A percentile compares a stretch with the other conserved stretches of the same genome.
These are phyloP conservation scores for Nepenthes mirabilis DNA, from an alignment of 148 eudicot species.

Conservation along the genomic window DNA sequence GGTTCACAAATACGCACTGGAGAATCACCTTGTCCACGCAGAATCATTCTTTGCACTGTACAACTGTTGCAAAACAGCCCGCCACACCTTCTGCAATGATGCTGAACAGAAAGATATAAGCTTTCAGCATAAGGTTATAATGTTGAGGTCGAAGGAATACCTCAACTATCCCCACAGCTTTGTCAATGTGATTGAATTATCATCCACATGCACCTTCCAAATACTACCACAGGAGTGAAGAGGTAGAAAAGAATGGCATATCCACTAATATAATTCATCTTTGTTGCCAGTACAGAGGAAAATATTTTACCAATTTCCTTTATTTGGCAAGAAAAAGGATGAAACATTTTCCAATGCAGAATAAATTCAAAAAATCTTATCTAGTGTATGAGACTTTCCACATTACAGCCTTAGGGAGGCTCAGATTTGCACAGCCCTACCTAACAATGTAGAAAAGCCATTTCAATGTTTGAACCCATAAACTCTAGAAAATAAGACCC, in stretches of 20 bases:
- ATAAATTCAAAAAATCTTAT: no score
- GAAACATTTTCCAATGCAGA: no score
- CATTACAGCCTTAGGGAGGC: no score
- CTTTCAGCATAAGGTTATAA: background rate
- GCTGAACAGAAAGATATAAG: constrained; percentile 34
- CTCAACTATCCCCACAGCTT: background rate
- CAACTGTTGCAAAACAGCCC: constrained; percentile 75
- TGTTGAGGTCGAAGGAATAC: background rate
- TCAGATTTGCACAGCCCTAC: no score
- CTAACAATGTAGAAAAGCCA: no score
- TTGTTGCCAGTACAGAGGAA: background rate
- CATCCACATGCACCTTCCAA: background rate
- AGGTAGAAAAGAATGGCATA: background rate
- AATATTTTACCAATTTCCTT: no score
- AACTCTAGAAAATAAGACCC: no score
- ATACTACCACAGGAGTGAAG: background rate
- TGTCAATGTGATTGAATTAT: background rate
- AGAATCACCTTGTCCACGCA: constrained; percentile 98
- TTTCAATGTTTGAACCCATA: no score
- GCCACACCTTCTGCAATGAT: constrained; percentile 96
- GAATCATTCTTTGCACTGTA: constrained; percentile 65
- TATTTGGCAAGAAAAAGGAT: no score
- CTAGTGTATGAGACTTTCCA: no score
- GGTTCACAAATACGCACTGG: constrained; percentile 94
- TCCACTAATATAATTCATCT: background rate